phyloP scores from a whole-genome alignment of 306 rosid species.

The Lathyrus tuberosus region DNA sequence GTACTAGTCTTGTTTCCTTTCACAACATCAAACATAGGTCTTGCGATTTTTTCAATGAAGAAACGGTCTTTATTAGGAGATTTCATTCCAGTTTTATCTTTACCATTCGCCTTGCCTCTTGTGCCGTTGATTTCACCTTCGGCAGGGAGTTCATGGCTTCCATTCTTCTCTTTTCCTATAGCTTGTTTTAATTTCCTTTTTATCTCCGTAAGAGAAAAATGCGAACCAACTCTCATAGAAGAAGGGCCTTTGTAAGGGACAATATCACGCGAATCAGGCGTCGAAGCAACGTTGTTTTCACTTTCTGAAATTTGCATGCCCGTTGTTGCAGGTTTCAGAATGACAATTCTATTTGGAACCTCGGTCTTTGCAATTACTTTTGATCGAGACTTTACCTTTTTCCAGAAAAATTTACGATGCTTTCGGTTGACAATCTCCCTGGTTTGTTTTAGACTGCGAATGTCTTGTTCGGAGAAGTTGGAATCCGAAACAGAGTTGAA shows the following conservation, averaged over 20 bases:
- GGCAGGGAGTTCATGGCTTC: constrained; percentile 40
- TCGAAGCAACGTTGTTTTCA: constrained; percentile 42
- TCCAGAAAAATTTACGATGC: constrained; percentile 65
- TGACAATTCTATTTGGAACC: constrained; percentile 71
- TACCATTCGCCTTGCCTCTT: constrained; percentile 45
- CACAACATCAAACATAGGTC: constrained; percentile 56
- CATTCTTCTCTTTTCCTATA: constrained; percentile 79
- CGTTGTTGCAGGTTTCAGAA: constrained; percentile 71
- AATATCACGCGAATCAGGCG: constrained; percentile 47
- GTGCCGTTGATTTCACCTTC: constrained; percentile 38
- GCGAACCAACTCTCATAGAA: constrained; percentile 59
- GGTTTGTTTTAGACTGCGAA: constrained; percentile 48
- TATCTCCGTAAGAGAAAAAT: constrained; percentile 77
- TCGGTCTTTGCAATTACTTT: constrained; percentile 52
- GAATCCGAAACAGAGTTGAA: constrained; percentile 47
- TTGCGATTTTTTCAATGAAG: constrained; percentile 71
- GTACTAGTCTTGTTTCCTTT: constrained; percentile 54
- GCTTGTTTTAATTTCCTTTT: constrained; percentile 81
- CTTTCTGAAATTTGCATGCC: constrained; percentile 49
- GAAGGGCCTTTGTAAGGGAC: constrained; percentile 50
- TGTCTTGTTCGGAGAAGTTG: constrained; percentile 50
- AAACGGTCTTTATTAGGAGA: constrained; percentile 75
- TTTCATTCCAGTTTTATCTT: constrained; percentile 60
- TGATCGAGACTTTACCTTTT: constrained; percentile 66
- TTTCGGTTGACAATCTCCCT: constrained; percentile 61